These are phyloP conservation scores for Favolaschia claudopus DNA, from an alignment of 768 basidiomycete genomes.

Conservation along the genomic window DNA sequence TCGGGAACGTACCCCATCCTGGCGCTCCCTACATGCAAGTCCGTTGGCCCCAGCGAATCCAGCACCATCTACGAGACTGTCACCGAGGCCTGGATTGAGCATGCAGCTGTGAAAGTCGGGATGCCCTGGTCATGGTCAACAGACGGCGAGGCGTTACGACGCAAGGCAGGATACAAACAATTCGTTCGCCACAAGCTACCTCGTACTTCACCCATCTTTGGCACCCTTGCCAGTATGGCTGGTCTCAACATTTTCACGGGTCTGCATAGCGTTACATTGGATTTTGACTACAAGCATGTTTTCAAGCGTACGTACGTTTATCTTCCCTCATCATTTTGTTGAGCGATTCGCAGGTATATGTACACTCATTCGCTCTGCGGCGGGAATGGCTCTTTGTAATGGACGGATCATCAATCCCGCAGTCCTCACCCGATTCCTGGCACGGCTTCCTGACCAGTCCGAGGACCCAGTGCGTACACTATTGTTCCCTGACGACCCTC, in stretches of 20 bases:
- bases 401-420: constrained; percentile 26
- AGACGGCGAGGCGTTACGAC: constrained; percentile 22
- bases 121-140: constrained; percentile 24
- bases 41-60: not conserved
- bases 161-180: constrained; percentile 6
- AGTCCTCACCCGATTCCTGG: constrained; percentile 26
- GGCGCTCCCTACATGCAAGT: constrained; percentile 25
- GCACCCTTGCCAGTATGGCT: constrained; percentile 6
- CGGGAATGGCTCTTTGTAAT: constrained; percentile 1
- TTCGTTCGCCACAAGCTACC: constrained; percentile 8
- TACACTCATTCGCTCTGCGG: constrained; percentile 2
- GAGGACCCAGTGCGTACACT: too few species aligned
- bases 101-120: constrained; percentile 8
- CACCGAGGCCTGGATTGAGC: not conserved
- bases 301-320: constrained; percentile 22
- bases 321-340: not conserved
- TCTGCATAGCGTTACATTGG: constrained; percentile 8
- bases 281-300: constrained; percentile 28
- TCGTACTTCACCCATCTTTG: constrained; percentile 3
- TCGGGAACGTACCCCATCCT: constrained; percentile 19
- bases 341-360: constrained; percentile 7
- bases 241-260: constrained; percentile 27
- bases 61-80: not conserved
- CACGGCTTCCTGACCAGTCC: too few species aligned
- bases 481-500: too few species aligned